Conservation (phyloP, 768 basidiomycete species). For the Podaxis sp. region DNA sequence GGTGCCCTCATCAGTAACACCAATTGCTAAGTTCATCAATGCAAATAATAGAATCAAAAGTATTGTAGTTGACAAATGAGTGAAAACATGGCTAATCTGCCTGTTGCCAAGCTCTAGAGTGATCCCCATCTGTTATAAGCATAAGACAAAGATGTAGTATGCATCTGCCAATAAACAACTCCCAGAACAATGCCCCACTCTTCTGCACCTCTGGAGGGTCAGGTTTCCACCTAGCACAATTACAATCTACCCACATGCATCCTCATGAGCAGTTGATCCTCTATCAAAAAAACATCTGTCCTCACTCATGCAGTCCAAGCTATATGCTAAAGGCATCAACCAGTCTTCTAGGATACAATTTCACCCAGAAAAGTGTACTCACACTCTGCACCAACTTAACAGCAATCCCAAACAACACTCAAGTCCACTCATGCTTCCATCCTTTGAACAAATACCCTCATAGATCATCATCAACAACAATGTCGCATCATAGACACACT, state of each 20-base stretch:
- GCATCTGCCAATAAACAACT: constrained; percentile 77
- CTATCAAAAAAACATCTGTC: background rate
- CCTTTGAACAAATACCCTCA: constrained; percentile 63
- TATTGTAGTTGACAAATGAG: constrained; percentile 72
- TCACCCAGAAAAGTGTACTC: constrained; percentile 26
- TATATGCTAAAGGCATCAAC: constrained; percentile 24
- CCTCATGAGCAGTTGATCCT: background rate
- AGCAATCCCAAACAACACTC: constrained; percentile 65
- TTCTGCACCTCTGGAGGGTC: constrained; percentile 65
- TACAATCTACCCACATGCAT: constrained; percentile 49
- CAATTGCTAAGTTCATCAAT: background rate
- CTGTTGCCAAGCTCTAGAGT: constrained; percentile 66
- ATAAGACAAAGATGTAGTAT: constrained; percentile 15
- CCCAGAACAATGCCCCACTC: constrained; percentile 71
- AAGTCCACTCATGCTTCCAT: constrained; percentile 69
- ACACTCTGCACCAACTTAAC: constrained; percentile 71
- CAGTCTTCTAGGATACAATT: background rate
- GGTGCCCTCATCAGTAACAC: background rate
- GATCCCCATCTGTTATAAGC: background rate
- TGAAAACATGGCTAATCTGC: constrained; percentile 66
- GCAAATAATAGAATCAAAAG: background rate
- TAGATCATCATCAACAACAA: constrained; percentile 70
- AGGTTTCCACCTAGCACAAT: constrained; percentile 70
- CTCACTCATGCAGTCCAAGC: constrained; percentile 66
- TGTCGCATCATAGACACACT: constrained; percentile 67